Conservation (phyloP, 306 rosid species). For the Boehmeria nivea region DNA sequence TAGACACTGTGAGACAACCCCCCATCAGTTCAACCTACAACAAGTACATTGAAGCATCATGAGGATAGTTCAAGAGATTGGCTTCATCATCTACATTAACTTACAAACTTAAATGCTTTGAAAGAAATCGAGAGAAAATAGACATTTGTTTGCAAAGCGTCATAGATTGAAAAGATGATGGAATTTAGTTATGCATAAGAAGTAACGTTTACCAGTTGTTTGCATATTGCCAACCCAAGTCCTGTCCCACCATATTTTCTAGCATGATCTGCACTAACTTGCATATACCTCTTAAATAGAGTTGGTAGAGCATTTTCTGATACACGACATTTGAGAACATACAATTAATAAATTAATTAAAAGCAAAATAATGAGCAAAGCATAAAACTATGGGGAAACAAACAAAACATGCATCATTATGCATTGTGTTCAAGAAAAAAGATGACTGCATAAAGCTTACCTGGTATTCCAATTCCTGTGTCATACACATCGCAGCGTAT, state of each 20-base stretch:
- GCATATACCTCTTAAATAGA: conserved; percentile 91
- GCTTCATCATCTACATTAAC: no score
- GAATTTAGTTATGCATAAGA: no score
- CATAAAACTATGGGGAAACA: no score
- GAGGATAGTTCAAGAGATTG: background rate
- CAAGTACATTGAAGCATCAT: conserved; percentile 5
- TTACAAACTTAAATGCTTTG: no score
- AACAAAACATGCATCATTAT: background rate
- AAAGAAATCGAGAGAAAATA: no score
- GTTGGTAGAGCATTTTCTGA: conserved; percentile 81
- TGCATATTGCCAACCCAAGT: conserved; percentile 93
- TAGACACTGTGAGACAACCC: conserved; percentile 77
- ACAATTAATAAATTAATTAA: conserved; percentile 7
- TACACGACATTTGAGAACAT: conserved; percentile 8
- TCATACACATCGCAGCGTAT: conserved; percentile 83
- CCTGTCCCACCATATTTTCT: conserved; percentile 97
- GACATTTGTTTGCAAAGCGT: no score
- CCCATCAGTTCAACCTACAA: conserved; percentile 95
- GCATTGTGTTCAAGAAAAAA: background rate
- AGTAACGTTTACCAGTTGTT: conserved; percentile 71
- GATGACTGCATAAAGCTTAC: conserved; percentile 26
- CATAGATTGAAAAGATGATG: no score
- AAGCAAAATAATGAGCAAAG: background rate
- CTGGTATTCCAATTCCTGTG: conserved; percentile 99
- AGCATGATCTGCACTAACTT: conserved; percentile 97